Percentiles rank a stretch among this genome's conserved stretches.
phyloP scores from a whole-genome alignment of 2,329 filamentous ascomycete species.

The Pseudogymnoascus sp. region DNA sequence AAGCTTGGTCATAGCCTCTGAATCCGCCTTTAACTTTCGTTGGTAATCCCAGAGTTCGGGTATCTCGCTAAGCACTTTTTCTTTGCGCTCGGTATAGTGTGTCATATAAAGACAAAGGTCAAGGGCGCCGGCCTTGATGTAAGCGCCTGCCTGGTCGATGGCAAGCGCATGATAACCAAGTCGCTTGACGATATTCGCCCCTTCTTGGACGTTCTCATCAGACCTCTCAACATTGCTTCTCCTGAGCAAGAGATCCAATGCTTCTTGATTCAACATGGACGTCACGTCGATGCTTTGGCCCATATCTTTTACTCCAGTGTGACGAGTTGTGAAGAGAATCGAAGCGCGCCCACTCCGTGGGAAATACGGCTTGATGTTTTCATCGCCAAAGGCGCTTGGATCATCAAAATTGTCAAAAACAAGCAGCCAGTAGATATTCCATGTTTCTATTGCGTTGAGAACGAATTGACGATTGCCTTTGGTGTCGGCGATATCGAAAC shows the following conservation, averaged over 20 bases:
- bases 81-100: slow-evolving; percentile 15
- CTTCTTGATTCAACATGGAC: slow-evolving; percentile 18
- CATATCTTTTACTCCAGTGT: slow-evolving; percentile 11
- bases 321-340: slow-evolving; percentile 17
- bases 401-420: slow-evolving; percentile 17
- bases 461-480: background rate
- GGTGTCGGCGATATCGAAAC: background rate
- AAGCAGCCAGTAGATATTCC: slow-evolving; percentile 9
- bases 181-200: slow-evolving; percentile 14
- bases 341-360: background rate
- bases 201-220: slow-evolving; percentile 11
- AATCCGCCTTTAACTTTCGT: slow-evolving; percentile 17
- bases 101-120: slow-evolving; percentile 18
- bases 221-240: background rate
- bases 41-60: slow-evolving; percentile 18
- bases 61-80: slow-evolving; percentile 18
- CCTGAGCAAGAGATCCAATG: slow-evolving; percentile 11
- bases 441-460: background rate
- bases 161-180: slow-evolving; percentile 24
- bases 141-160: slow-evolving; percentile 27
- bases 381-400: slow-evolving; percentile 18
- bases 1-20: slow-evolving; percentile 21
- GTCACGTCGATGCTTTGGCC: slow-evolving; percentile 29
- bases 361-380: slow-evolving; percentile 5
- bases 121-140: slow-evolving; percentile 19